Evolutionary conservation across 768 basidiomycete genomes (phyloP), one percentile per base, ranked within the genome.

Genomic region (Serendipita indica): DNA sequence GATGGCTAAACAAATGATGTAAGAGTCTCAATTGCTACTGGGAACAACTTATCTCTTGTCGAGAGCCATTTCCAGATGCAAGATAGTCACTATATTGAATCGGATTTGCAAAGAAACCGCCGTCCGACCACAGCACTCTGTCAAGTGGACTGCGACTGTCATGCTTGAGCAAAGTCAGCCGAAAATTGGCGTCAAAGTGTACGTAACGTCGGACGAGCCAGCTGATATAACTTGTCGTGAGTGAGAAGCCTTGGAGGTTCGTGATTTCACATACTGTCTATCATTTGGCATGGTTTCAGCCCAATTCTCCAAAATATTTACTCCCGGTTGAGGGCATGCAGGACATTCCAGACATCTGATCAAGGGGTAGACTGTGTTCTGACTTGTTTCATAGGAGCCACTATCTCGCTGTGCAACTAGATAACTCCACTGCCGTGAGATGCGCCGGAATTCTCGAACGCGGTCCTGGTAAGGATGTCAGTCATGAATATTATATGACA

Each of bases 141-240:
- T 54, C 49, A 6, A 16, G n/a, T 16, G 6, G 20, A 32, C 30
- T 28, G 10, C 14, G 49, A 10, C 30, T 54, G 10, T 3, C n/a
- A 16, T 54, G 49, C 49, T 54, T 54, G 16, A 30, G 30, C 3
- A 54, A n/a, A 16, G 30, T 28, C 7, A 54, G n/a, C 5, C 49
- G 49, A 32, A 54, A 54, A n/a, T 54, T 54, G n/a, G 49, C 49
- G 30, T 54, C 49, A 27, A 54, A 54, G 30, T 54, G 49, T 3
- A 54, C 49, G 30, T 22, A 54, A 6, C n/a, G 30, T 3, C 49
- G 10, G n/a, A 54, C 3, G 10, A 54, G 49, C 49, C 49, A 54
- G 6, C 49, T 54, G n/a, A n/a, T n/a, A n/a, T n/a, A 14, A 32
- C n/a, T n/a, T n/a, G n/a, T n/a, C n/a, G n/a, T n/a, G n/a, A n/a